Evolutionary conservation across 257 asterid genomes (phyloP).

Genomic region (Penstemon davidsonii): DNA sequence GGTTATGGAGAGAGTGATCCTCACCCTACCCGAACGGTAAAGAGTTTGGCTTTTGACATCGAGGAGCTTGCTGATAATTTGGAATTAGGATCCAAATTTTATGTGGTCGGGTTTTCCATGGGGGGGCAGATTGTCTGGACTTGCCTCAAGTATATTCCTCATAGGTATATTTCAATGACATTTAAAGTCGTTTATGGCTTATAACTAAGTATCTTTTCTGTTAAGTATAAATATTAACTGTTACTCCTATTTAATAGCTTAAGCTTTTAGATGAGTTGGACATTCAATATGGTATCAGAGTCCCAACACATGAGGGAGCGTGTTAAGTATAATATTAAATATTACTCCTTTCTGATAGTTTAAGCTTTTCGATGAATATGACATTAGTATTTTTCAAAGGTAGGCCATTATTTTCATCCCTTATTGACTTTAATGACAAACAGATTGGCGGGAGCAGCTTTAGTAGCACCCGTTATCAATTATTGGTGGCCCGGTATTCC

Average conservation of each 20-base stretch:
- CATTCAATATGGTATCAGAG: too few relatives aligned
- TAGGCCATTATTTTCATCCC: background rate
- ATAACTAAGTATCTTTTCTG: too few relatives aligned
- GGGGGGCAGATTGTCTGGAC: constrained; percentile 85
- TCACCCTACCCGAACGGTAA: constrained; percentile 47
- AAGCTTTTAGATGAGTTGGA: too few relatives aligned
- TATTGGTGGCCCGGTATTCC: constrained; percentile 78
- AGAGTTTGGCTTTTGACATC: constrained; percentile 60
- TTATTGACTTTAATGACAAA: constrained; percentile 15
- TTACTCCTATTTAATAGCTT: too few relatives aligned
- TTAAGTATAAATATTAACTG: too few relatives aligned
- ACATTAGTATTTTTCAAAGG: background rate
- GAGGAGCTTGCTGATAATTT: constrained; percentile 83
- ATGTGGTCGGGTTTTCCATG: constrained; percentile 67
- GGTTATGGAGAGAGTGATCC: constrained; percentile 97
- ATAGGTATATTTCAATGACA: constrained; percentile 43
- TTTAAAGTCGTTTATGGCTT: too few relatives aligned
- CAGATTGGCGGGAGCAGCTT: constrained; percentile 77
- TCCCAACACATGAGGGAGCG: too few relatives aligned
- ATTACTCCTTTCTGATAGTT: too few relatives aligned
- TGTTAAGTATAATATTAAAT: too few relatives aligned
- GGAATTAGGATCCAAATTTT: constrained; percentile 74
- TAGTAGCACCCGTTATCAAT: constrained; percentile 66
- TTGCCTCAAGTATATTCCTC: constrained; percentile 85
- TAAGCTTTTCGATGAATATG: too few relatives aligned